phyloP scores from a whole-genome alignment of 2,329 filamentous ascomycete genomes.

The Keithomyces neogunnii region DNA sequence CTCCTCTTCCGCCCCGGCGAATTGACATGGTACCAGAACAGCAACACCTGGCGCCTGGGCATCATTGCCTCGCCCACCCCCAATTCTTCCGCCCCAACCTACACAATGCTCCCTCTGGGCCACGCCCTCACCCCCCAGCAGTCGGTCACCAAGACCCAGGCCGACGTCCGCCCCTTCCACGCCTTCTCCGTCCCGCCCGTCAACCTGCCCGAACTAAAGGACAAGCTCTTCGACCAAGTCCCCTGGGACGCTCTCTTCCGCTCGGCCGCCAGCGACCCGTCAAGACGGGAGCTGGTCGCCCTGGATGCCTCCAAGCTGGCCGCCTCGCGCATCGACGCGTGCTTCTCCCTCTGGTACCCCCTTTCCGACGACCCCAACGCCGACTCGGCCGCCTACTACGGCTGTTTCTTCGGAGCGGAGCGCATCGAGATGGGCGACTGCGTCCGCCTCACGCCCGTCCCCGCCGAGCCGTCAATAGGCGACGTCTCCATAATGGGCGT shows the following conservation, averaged over 20 bases:
- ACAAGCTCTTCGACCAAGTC: conserved; percentile 31
- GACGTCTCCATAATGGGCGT: conserved; percentile 28
- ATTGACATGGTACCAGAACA: conserved; percentile 41
- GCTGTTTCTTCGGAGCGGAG: conserved; percentile 43
- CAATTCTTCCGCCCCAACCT: conserved; percentile 15
- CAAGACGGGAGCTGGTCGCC: conserved; percentile 31
- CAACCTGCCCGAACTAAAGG: conserved; percentile 27
- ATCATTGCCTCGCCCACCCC: conserved; percentile 25
- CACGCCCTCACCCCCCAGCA: conserved; percentile 29
- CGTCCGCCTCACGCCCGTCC: conserved; percentile 36
- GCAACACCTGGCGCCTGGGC: conserved; percentile 39
- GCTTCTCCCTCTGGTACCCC: conserved; percentile 39
- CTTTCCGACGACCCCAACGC: conserved; percentile 20
- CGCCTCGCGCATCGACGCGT: conserved; percentile 38
- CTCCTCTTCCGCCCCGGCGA: conserved; percentile 39
- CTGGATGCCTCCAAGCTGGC: conserved; percentile 45
- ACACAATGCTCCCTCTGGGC: conserved; percentile 31
- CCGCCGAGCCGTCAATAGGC: conserved; percentile 25
- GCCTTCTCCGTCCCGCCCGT: conserved; percentile 42
- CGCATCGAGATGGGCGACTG: conserved; percentile 39
- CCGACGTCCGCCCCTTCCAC: conserved; percentile 40
- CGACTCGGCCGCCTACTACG: conserved; percentile 31
- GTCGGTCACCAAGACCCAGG: conserved; percentile 28
- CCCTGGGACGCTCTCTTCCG: conserved; percentile 32
- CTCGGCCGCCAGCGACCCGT: conserved; percentile 21